Base-by-base conservation (phyloP, 805 yeast genomes). In the Myxozyma melibiosi region DNA sequence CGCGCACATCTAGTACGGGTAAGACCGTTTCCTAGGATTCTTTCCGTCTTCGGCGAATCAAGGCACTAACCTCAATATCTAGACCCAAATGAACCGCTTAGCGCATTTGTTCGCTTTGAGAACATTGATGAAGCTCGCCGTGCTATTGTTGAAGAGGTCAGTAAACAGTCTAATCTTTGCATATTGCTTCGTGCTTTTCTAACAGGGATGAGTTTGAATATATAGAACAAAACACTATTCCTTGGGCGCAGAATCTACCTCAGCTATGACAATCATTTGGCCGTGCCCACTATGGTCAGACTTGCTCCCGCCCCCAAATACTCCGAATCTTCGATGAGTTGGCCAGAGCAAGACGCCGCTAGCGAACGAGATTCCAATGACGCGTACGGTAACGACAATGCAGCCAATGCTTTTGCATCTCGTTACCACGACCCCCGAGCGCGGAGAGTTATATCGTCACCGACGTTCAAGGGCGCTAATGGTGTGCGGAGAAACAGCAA, bases 291-390 rank as follows among this genome's bases (percentile, higher is more conserved):
- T 1, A 45, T 34, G 2, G 63, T 60, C 18, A 39, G 34, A 30
- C 58, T 60, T 11, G 64, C 64, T n/a, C 64, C 64, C 24, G 64
- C 62, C 2, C 64, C 64, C 6, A 58, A 58, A 35, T 49, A 25
- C 30, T 38, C 43, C 37, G 53, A 49, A 39, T 45, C 31, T 13
- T 20, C 50, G 22, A 34, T 45, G n/a, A n/a, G n/a, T n/a, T n/a
- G n/a, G n/a, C n/a, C n/a, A n/a, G n/a, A n/a, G n/a, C n/a, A n/a
- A n/a, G n/a, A n/a, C n/a, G n/a, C n/a, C n/a, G n/a, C n/a, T n/a
- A n/a, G n/a, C n/a, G n/a, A n/a, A n/a, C n/a, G n/a, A n/a, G n/a
- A n/a, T n/a, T n/a, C n/a, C n/a, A n/a, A n/a, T n/a, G n/a, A n/a
- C n/a, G n/a, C n/a, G n/a, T n/a, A n/a, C n/a, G n/a, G n/a, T n/a